Base-by-base conservation (phyloP, 2,329 filamentous ascomycete genomes). In the Calonectria hongkongensis region DNA sequence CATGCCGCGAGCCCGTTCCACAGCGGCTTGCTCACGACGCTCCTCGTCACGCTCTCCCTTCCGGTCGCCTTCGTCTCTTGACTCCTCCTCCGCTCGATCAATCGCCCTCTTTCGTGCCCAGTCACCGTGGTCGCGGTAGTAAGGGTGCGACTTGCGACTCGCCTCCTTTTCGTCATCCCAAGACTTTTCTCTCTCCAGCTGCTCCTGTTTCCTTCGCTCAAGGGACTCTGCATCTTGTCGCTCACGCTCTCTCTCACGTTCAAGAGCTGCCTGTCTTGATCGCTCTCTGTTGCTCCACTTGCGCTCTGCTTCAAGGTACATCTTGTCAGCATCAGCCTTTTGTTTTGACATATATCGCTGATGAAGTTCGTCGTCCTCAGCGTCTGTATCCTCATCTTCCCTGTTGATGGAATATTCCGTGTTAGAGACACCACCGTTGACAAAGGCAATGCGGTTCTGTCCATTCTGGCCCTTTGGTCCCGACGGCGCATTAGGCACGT, bases 91-190 rank as follows among this genome's bases (percentile, higher is more conserved):
- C 9, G 90, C 90, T 43, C 94, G 90, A 80, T 95, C 94, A 18
- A 89, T 87, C 1, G 91, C 91, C 58, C 97, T 93, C 81, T 95
- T 96, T 21, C 95, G 92, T 71, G 94, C 92, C 95, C 96, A 99
- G 27, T 92, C 89, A 48, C 93, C 93, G 63, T 93, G 94, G 79
- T 99, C 96, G 62, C 92, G 89, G 85, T 98, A 98, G 87, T 98
- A 99, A 47, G 94, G 90, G 73, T 95, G 92, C 3, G 87, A 86
- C 83, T 95, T 95, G 28, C 93, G 89, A 21, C 88, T 88, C 8
- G 91, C 89, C 84, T 98, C 96, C n/a, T 89, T 93, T 78, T 98
- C 95, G 79, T 99, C 97, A 78, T 98, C 93, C 91, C 95, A 98
- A n/a, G 93, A 91, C 81, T 87, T 87, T 71, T 89, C 88, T 45